Evolutionary conservation across 2,329 filamentous ascomycete species (phyloP), one percentile per base, ranked within the genome.

Genomic region (Clonostachys rosea): DNA sequence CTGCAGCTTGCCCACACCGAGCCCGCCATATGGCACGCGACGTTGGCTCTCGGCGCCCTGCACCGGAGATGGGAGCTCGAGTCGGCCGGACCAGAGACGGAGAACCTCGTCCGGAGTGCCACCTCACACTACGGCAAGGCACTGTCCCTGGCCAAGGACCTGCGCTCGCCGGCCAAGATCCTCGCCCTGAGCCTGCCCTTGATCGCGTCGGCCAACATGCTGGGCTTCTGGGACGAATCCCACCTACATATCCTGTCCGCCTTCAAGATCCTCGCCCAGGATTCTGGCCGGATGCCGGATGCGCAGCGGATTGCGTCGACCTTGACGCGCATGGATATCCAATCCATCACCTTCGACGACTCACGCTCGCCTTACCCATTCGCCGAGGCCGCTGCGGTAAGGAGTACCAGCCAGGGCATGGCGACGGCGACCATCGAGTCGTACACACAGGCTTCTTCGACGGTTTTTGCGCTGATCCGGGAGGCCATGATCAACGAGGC

Each of bases 11-110:
- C 65, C 0, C 62, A 66, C 45, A 49, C 46, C 42, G 63, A 67
- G 45, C 61, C 62, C 10, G 62, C 65, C 6, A 56, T 64, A 1
- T 68, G 64, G 65, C 59, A 62, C 35, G 63, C 62, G 4, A 60
- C 60, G 0, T 57, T 65, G 7, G 64, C 64, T 0, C 42, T 68
- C 4, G 66, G 65, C 1, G 64, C 64, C 4, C 51, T 69, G 42
- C 64, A 68, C 39, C 60, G 60, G n/a, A 51, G 54, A 2, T 6
- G 17, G 11, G 37, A 40, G 10, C 36, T 39, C 14, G 17, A 39
- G 17, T 18, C 14, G 14, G 11, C 36, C 14, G 36, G 14, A 18
- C 36, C 36, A 8, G 49, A 56, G 34, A 48, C 55, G 24, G 46
- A 61, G 12, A 45, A 49, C 16, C 45, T 49, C 8, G 46, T 14